Conservation (phyloP, 305 asterid genomes). For the Solanum hybrid region DNA sequence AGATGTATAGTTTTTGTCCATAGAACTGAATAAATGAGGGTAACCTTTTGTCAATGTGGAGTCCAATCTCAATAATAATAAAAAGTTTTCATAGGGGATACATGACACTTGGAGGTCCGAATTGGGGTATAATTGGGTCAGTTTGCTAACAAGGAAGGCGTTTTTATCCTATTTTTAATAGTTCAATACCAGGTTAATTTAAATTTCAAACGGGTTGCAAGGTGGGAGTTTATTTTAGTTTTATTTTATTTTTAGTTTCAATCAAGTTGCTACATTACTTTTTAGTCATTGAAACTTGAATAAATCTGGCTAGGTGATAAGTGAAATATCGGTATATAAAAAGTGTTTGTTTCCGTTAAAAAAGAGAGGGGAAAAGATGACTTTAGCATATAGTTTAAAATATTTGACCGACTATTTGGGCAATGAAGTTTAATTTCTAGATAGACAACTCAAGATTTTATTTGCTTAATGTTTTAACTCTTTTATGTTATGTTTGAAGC, state of each 20-base stretch:
- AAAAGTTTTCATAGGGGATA: background rate
- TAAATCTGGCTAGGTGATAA: background rate
- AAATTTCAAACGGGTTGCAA: background rate
- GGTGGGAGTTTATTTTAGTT: background rate
- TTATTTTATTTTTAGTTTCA: no score
- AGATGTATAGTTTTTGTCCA: background rate
- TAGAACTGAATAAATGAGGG: background rate
- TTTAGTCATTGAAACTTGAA: background rate
- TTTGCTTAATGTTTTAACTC: background rate
- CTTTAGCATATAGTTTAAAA: background rate
- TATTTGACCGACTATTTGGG: background rate
- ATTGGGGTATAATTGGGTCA: background rate
- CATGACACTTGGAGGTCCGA: background rate
- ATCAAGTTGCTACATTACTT: background rate
- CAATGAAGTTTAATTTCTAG: background rate
- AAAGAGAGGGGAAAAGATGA: background rate
- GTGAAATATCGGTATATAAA: background rate
- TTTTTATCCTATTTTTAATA: no score
- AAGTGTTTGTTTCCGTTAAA: background rate
- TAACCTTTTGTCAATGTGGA: background rate
- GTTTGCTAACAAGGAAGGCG: background rate
- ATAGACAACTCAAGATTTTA: background rate
- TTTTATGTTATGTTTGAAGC: no score
- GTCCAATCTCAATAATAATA: background rate
- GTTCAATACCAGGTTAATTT: background rate